phyloP scores from a whole-genome alignment of 2,329 filamentous ascomycete genomes.

The Fulvia fulva region DNA sequence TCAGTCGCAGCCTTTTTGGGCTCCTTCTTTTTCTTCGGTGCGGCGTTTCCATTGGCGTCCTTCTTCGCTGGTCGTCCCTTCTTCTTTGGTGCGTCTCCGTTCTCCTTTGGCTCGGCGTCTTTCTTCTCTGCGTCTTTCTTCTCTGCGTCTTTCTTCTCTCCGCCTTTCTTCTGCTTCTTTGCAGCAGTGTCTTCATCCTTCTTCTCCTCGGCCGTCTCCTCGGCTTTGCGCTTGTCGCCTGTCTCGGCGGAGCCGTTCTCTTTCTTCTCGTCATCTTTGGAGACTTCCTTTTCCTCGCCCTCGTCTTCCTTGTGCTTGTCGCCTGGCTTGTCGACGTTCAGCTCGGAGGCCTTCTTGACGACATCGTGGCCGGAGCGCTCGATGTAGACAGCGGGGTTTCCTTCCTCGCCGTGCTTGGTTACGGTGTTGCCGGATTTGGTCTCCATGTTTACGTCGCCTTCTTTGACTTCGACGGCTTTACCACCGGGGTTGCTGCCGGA shows the following conservation, averaged over 20 bases:
- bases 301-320: constrained; percentile 37
- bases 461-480: constrained; percentile 54
- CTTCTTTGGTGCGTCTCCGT: constrained; percentile 37
- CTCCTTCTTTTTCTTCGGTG: constrained; percentile 42
- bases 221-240: constrained; percentile 31
- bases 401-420: constrained; percentile 56
- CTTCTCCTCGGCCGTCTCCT: constrained; percentile 31
- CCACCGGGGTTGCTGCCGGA: constrained; percentile 53
- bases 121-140: constrained; percentile 35
- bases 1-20: constrained; percentile 50
- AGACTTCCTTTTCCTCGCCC: constrained; percentile 33
- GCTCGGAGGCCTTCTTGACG: constrained; percentile 59
- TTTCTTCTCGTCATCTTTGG: constrained; percentile 25
- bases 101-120: constrained; percentile 32
- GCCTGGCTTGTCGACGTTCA: constrained; percentile 52
- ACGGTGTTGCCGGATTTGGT: constrained; percentile 61
- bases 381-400: constrained; percentile 59
- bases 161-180: constrained; percentile 33
- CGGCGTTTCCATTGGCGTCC: constrained; percentile 28
- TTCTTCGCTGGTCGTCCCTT: constrained; percentile 42
- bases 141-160: constrained; percentile 36
- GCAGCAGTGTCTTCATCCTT: constrained; percentile 24
- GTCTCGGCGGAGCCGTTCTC: constrained; percentile 28
- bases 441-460: constrained; percentile 57
- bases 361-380: constrained; percentile 60